Conservation (phyloP, 2,329 filamentous ascomycete genomes). For the Sarocladium strictum region DNA sequence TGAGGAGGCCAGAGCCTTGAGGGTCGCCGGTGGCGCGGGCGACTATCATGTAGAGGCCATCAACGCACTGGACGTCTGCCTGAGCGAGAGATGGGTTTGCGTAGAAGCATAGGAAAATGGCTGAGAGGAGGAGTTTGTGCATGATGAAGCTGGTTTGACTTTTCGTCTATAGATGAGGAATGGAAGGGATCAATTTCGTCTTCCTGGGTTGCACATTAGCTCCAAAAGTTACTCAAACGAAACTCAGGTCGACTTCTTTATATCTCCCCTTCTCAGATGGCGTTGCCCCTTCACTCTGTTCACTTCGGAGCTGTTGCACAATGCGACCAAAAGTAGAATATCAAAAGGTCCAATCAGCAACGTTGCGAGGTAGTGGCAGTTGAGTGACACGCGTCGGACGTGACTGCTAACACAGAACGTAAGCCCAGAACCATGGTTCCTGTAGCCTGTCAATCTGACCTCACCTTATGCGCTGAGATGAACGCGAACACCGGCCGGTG, state of each 20-base stretch:
- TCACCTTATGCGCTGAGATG: too few relatives aligned
- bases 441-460: too few relatives aligned
- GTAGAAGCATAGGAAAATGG: background rate
- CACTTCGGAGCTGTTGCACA: too few relatives aligned
- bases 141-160: background rate
- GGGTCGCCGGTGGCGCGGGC: background rate
- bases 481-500: too few relatives aligned
- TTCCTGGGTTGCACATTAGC: background rate
- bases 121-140: background rate
- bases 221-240: background rate
- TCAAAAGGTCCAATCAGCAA: background rate
- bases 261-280: too few relatives aligned
- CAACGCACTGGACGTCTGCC: background rate
- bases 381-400: background rate
- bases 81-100: background rate
- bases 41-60: conserved; percentile 5
- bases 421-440: background rate
- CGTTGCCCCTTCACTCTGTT: too few relatives aligned
- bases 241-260: too few relatives aligned
- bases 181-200: background rate
- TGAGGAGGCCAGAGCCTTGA: background rate
- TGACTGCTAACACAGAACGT: background rate
- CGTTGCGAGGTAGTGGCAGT: background rate
- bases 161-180: background rate
- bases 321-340: too few relatives aligned